Base-by-base conservation (phyloP, 2,329 filamentous ascomycete genomes). In the Colletotrichum sp. region DNA sequence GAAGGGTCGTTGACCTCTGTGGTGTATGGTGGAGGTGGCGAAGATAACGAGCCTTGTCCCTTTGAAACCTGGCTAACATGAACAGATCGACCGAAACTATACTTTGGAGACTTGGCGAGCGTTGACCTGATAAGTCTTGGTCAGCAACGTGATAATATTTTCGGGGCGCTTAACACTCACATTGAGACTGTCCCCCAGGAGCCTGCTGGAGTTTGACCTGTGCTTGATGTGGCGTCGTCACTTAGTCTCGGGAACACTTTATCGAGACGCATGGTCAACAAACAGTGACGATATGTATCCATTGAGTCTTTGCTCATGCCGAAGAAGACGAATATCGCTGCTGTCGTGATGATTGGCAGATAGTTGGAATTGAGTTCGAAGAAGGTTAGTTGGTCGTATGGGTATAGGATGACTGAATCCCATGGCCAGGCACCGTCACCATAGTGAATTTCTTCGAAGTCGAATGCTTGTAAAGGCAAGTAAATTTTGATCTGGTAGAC, bases 221-320 rank as follows among this genome's bases (percentile, higher is more conserved):
- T 14, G 8, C 32, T 14, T 30, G 39, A 26, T n/a, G 21, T 79
- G 68, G 83, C 82, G 61, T 81, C 80, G 13, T 85, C 74, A 9
- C 82, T 76, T 7, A 90, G 83, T 6, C 77, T 76, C 1, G 89
- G 87, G 75, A 89, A 90, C 21, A 88, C 18, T 30, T 76, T 82
- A 34, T 86, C 88, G 2, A 90, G 79, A 0, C 89, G 87, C 30
- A 88, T 4, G 9, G 75, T 77, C 7, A 90, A 79, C 7, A 88
- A 78, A 7, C 80, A 78, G 2, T 77, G 68, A 24, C 89, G 85
- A 80, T 92, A 92, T 68, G 83, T 83, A 72, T 89, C 89, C 75
- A 87, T 83, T 13, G 89, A 89, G 34, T 92, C 90, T 30, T 85
- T 85, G n/a, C 88, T 90, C 74, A 87, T 87, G 61, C 91, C 90